phyloP scores from a whole-genome alignment of 495 filamentous ascomycete species.

The Aspergillus leporis region DNA sequence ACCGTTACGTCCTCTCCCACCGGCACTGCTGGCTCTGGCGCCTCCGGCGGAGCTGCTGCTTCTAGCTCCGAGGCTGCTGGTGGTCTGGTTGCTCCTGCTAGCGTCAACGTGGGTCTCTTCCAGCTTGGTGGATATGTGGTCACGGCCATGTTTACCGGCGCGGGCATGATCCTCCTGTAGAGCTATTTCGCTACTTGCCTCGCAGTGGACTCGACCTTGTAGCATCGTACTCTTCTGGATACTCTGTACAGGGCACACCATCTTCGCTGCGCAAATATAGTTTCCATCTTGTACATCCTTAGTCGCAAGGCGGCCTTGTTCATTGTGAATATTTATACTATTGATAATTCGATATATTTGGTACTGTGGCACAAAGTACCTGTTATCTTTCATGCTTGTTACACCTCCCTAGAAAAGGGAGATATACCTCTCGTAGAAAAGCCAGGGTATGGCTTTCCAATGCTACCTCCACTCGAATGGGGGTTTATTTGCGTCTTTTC shows the following conservation, averaged over 20 bases:
- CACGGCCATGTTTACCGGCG: constrained; percentile 65
- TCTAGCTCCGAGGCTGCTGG: constrained; percentile 15
- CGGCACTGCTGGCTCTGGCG: constrained; percentile 34
- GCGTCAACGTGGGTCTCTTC: constrained; percentile 59
- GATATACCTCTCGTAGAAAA: too few species aligned
- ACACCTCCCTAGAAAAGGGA: too few species aligned
- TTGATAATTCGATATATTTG: too few species aligned
- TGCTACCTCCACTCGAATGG: too few species aligned
- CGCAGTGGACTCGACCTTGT: background rate
- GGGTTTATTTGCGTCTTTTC: too few species aligned
- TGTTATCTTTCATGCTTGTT: too few species aligned
- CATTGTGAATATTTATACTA: background rate
- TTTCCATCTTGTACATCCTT: background rate
- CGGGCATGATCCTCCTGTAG: constrained; percentile 71
- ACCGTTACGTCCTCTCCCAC: constrained; percentile 56
- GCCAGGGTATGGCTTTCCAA: too few species aligned
- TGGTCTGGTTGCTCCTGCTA: constrained; percentile 28
- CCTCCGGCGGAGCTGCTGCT: constrained; percentile 13
- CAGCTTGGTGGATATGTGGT: constrained; percentile 65
- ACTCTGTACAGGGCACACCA: background rate
- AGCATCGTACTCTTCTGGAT: background rate
- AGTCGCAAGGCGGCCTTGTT: background rate
- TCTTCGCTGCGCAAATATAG: background rate
- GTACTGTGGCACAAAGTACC: too few species aligned
- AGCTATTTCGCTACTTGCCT: background rate